Percentiles rank a stretch among this genome's conserved stretches.
phyloP scores from a whole-genome alignment of 2,329 filamentous ascomycete genomes.

The Calonectria honghensis region DNA sequence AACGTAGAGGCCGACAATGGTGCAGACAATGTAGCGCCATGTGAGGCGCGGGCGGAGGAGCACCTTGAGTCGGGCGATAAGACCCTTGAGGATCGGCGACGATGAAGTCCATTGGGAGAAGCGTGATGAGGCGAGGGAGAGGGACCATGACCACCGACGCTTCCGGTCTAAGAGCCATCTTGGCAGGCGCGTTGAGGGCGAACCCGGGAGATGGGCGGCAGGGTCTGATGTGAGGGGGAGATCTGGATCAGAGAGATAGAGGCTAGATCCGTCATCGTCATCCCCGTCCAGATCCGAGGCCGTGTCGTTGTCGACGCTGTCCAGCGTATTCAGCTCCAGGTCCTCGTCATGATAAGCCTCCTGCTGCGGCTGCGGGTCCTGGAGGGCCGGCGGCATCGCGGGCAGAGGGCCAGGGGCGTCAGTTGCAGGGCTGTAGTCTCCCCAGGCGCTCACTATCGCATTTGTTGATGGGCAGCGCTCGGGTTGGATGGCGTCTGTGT shows the following conservation, averaged over 20 bases:
- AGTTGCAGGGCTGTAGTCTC: neutral
- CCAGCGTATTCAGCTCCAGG: conserved; percentile 38
- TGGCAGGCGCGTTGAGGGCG: conserved; percentile 42
- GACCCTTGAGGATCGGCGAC: conserved; percentile 38
- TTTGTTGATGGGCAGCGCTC: conserved; percentile 28
- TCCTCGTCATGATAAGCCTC: conserved; percentile 33
- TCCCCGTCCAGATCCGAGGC: conserved; percentile 21
- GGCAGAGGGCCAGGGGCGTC: conserved; percentile 26
- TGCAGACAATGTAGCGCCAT: conserved; percentile 59
- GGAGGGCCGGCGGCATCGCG: conserved; percentile 36
- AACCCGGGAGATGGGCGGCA: conserved; percentile 19
- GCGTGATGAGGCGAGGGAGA: conserved; percentile 31
- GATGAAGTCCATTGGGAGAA: conserved; percentile 33
- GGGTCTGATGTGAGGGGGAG: conserved; percentile 35
- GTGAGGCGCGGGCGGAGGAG: conserved; percentile 58
- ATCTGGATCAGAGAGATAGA: conserved; percentile 37
- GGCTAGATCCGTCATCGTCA: conserved; percentile 22
- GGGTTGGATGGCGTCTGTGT: conserved; percentile 7
- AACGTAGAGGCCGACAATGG: conserved; percentile 58
- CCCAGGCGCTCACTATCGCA: conserved; percentile 15
- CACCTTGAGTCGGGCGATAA: conserved; percentile 36
- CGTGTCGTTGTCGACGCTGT: conserved; percentile 22
- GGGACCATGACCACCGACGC: conserved; percentile 38
- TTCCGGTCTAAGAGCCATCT: conserved; percentile 51
- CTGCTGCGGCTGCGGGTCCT: conserved; percentile 34